phyloP scores from a whole-genome alignment of 345 rosid genomes.

The Rhizophora apiculata region DNA sequence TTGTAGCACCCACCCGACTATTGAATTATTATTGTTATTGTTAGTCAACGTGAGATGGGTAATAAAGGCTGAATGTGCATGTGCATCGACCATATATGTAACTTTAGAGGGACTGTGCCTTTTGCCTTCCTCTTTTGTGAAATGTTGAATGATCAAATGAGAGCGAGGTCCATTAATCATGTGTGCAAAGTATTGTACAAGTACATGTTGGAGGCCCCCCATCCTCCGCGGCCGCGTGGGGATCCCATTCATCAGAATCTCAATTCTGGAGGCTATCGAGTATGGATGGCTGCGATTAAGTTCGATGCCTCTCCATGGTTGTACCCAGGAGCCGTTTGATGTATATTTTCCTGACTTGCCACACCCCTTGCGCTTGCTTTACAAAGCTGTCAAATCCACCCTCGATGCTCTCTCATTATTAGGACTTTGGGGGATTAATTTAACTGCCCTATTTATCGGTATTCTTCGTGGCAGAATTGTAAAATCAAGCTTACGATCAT shows the following conservation, averaged over 20 bases:
- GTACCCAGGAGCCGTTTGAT: background rate
- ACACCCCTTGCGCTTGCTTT: conserved; percentile 36
- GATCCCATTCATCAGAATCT: too few relatives aligned
- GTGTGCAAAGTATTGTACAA: conserved; percentile 36
- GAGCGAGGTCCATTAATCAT: conserved; percentile 32
- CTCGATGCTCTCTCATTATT: conserved; percentile 14
- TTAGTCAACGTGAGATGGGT: conserved; percentile 46
- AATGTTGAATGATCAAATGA: conserved; percentile 30
- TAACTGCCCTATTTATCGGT: conserved; percentile 25
- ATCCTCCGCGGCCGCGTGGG: background rate
- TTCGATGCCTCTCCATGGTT: background rate
- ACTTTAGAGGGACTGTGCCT: conserved; percentile 16
- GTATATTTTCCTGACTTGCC: conserved; percentile 34
- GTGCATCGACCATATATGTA: conserved; percentile 29
- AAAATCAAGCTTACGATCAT: conserved; percentile 24
- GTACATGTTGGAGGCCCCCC: conserved; percentile 41
- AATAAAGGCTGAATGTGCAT: conserved; percentile 46
- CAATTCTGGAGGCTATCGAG: background rate
- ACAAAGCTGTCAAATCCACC: conserved; percentile 35
- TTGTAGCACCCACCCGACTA: conserved; percentile 47
- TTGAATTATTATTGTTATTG: conserved; percentile 44
- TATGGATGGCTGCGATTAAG: conserved; percentile 15
- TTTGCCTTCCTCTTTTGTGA: background rate
- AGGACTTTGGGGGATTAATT: conserved; percentile 17
- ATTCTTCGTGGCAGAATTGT: conserved; percentile 28